Base-by-base conservation (phyloP, 192 early-diverging fungal species). In the Coemansia guatemalensis region DNA sequence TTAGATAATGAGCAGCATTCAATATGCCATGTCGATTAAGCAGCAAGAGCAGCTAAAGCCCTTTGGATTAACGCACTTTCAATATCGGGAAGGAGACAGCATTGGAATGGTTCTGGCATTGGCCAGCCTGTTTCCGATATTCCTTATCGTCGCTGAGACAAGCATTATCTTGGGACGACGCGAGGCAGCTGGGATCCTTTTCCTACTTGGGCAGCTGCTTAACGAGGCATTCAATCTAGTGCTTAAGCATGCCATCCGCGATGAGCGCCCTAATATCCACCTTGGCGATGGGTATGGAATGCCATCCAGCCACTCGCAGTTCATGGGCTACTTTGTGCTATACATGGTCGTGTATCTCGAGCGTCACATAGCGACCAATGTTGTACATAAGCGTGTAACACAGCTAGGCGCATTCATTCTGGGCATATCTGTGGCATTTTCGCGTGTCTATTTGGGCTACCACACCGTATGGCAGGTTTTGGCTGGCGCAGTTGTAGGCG, bases 301-400 rank as follows among this genome's bases (percentile, higher is more conserved):
- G 79, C 79, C 79, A 8, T 81, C 79, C 5, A 81, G 79, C 29
- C 79, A 81, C 21, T 53, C 79, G 29, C 79, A 81, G 67, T 81
- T 81, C 61, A 81, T 81, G 79, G 69, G 73, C 6, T 81, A 69
- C 32, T 75, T 75, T 63, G 63, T 50, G 12, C 18, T 55, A 1
- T 81, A 64, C 29, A 48, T 65, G n/a, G 26, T 47, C 9, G 17
- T 75, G 23, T 75, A 72, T 14, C 64, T 81, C 22, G 62, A 73
- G 25, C 23, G 23, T 4, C 69, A 33, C 0, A 47, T 73, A 21
- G 41, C 47, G 0, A 64, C 62, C 14, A 59, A 66, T 14, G 8
- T 17, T 0, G 17, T 62, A 8, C 69, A 73, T 17, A 67, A 51
- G 50, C 35, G 60, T 2, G 25, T 35, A 0, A 61, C 69, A 3